phyloP scores from a whole-genome alignment of 1,284 basidiomycete species.

The Irpex sp. region DNA sequence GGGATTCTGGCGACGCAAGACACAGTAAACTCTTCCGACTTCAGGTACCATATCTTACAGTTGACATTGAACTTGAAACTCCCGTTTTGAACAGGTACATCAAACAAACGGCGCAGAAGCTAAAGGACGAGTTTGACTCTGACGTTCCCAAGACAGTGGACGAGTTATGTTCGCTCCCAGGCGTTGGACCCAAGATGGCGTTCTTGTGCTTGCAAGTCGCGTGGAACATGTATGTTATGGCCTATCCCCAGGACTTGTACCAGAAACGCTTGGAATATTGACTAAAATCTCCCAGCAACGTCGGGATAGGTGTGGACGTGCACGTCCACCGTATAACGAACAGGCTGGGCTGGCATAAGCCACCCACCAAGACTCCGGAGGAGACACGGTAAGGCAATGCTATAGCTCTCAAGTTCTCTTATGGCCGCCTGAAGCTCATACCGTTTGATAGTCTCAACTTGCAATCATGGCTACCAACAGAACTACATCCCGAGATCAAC shows the following conservation, averaged over 20 bases:
- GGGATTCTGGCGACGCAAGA: constrained; percentile 91
- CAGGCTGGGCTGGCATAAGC: constrained; percentile 87
- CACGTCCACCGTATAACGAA: constrained; percentile 97
- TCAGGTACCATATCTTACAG: neutral
- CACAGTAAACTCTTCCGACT: constrained; percentile 43
- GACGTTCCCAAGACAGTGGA: constrained; percentile 88
- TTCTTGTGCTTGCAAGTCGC: constrained; percentile 81
- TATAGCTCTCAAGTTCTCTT: too few relatives aligned
- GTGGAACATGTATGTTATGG: constrained; percentile 70
- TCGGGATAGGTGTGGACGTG: constrained; percentile 95
- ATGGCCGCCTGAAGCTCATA: neutral
- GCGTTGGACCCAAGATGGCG: constrained; percentile 94
- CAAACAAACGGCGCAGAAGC: constrained; percentile 63
- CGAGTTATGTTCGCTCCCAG: constrained; percentile 79
- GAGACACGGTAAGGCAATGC: constrained; percentile 61
- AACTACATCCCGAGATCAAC: constrained; percentile 82
- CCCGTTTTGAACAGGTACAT: constrained; percentile 52
- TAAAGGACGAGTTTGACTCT: constrained; percentile 70
- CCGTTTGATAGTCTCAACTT: constrained; percentile 63
- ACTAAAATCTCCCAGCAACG: constrained; percentile 50
- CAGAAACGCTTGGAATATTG: too few relatives aligned
- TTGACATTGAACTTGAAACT: neutral
- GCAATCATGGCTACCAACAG: constrained; percentile 86
- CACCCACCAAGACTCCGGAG: constrained; percentile 83
- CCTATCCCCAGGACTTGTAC: neutral